A percentile compares a stretch with the other conserved stretches of the same genome.
phyloP scores from a whole-genome alignment of 1,139 yeast species.

The Candida glucosophila region DNA sequence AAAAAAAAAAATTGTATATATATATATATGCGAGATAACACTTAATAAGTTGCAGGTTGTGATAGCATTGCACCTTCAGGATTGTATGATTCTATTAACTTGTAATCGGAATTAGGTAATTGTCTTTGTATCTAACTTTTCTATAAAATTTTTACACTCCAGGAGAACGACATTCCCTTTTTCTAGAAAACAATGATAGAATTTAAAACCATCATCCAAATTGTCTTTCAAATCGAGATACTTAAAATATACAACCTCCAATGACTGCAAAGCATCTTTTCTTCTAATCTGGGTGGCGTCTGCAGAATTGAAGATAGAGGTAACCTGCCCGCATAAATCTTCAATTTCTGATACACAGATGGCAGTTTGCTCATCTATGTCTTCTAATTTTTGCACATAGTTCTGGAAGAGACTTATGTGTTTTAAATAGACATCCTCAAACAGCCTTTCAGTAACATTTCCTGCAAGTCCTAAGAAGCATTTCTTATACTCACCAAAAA shows the following conservation, averaged over 20 bases:
- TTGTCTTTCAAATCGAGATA: constrained; percentile 52
- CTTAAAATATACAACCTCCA: constrained; percentile 47
- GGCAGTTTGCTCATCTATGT: constrained; percentile 28
- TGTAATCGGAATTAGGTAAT: too few relatives aligned
- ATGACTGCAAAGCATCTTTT: constrained; percentile 40
- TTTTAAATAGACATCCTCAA: constrained; percentile 23
- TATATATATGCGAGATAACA: too few relatives aligned
- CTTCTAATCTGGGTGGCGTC: constrained; percentile 27
- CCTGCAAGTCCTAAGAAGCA: constrained; percentile 8
- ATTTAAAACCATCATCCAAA: constrained; percentile 59
- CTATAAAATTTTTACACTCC: constrained; percentile 50
- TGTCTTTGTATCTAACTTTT: too few relatives aligned
- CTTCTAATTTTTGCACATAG: constrained; percentile 31
- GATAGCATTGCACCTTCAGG: too few relatives aligned
- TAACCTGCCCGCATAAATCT: constrained; percentile 29
- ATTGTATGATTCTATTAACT: too few relatives aligned
- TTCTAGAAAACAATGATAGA: constrained; percentile 55
- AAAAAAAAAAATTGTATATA: too few relatives aligned
- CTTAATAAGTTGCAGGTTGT: too few relatives aligned
- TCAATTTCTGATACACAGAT: constrained; percentile 41
- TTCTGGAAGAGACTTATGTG: constrained; percentile 34
- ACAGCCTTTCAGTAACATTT: too few relatives aligned
- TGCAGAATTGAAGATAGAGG: constrained; percentile 9
- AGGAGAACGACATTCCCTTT: constrained; percentile 40
- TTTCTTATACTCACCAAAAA: constrained; percentile 35